These are phyloP conservation scores for Gaeumannomyces tritici DNA, from an alignment of 2,329 filamentous ascomycete species.

Conservation along the genomic window DNA sequence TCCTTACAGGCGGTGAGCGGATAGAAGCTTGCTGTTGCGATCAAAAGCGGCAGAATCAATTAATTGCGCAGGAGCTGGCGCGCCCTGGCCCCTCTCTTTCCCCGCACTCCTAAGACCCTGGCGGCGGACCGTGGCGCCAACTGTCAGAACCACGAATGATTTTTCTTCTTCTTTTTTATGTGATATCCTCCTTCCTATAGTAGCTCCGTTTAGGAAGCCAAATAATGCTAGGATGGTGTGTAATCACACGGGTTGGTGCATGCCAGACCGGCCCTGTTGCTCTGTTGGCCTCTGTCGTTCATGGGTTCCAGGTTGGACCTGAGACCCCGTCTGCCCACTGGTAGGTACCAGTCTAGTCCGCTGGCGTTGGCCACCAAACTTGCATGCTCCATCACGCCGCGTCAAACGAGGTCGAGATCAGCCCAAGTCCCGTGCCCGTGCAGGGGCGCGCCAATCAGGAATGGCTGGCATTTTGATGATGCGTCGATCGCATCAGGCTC, in stretches of 20 bases:
- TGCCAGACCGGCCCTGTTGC: background rate
- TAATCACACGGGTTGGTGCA: no score
- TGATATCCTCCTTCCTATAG: no score
- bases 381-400: background rate
- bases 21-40: background rate
- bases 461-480: background rate
- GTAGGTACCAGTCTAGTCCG: no score
- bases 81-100: background rate
- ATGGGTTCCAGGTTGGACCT: background rate
- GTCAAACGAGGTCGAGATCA: background rate
- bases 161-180: background rate
- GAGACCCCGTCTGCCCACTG: background rate
- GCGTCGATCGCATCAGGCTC: background rate
- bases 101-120: background rate
- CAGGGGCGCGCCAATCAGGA: background rate
- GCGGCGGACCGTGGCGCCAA: background rate
- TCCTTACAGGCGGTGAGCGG: background rate
- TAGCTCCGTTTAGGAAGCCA: no score
- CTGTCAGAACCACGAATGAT: background rate
- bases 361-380: background rate
- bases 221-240: no score
- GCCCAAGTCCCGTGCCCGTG: background rate
- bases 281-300: background rate
- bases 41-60: background rate
- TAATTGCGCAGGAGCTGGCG: background rate